phyloP scores from a whole-genome alignment of 257 asterid genomes.

The Cordia subcordata region DNA sequence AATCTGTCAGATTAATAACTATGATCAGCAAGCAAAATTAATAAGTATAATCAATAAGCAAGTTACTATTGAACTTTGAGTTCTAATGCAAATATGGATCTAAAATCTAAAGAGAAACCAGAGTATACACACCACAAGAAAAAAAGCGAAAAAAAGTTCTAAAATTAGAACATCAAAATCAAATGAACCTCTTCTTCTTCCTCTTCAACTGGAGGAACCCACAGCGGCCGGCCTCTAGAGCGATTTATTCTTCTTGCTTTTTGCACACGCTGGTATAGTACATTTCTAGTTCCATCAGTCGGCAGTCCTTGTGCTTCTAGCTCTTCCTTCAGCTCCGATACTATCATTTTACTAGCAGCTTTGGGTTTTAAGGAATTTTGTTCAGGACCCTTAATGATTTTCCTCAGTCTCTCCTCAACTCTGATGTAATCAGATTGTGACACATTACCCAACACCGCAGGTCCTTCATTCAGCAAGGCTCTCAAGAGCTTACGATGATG shows the following conservation, averaged over 20 bases:
- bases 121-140: too few species aligned
- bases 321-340: constrained; percentile 90
- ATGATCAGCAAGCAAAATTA: constrained; percentile 3
- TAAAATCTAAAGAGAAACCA: not conserved
- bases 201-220: constrained; percentile 99
- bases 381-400: constrained; percentile 88
- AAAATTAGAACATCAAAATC: not conserved
- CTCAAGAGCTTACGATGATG: constrained; percentile 83
- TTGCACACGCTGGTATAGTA: constrained; percentile 97
- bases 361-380: constrained; percentile 82
- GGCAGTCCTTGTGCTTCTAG: constrained; percentile 98
- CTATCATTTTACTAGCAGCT: constrained; percentile 98
- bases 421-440: constrained; percentile 77
- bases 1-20: constrained; percentile 36
- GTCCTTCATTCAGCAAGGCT: constrained; percentile 85
- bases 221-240: constrained; percentile 95
- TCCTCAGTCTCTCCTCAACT: constrained; percentile 87
- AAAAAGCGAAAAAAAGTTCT: not conserved
- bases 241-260: constrained; percentile 99
- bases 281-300: constrained; percentile 94
- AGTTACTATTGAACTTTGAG: not conserved
- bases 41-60: not conserved
- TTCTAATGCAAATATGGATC: not conserved
- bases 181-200: constrained; percentile 89
- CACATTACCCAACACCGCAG: constrained; percentile 64